Evolutionary conservation across 1,139 yeast genomes (phyloP).

Genomic region (Candida sp.): DNA sequence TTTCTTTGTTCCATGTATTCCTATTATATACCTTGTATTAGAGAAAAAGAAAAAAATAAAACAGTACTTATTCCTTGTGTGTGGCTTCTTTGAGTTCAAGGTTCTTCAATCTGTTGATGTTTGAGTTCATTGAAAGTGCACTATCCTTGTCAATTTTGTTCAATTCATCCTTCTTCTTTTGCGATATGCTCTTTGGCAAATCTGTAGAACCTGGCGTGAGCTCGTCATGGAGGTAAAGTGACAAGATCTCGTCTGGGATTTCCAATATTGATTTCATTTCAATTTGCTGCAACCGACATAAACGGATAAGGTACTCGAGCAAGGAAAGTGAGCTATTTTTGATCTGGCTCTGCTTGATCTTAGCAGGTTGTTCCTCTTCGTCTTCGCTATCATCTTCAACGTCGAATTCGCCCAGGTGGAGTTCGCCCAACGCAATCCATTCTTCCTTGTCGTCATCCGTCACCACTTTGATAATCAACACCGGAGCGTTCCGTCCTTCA

Average conservation of each 20-base stretch:
- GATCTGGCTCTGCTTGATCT: constrained; percentile 14
- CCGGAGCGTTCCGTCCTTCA: constrained; percentile 71
- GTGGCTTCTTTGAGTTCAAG: constrained; percentile 23
- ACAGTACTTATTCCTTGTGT: background rate
- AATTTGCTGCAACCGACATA: constrained; percentile 63
- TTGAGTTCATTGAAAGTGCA: constrained; percentile 34
- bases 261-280: constrained; percentile 61
- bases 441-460: constrained; percentile 34
- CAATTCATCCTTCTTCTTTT: constrained; percentile 16
- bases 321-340: constrained; percentile 50
- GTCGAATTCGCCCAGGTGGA: constrained; percentile 31
- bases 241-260: constrained; percentile 69
- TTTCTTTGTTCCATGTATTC: background rate
- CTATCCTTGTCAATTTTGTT: constrained; percentile 21
- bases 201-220: constrained; percentile 29
- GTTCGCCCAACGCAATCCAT: constrained; percentile 61
- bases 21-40: background rate
- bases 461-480: constrained; percentile 58
- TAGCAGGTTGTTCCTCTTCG: constrained; percentile 24
- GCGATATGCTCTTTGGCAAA: constrained; percentile 24
- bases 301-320: constrained; percentile 66
- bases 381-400: constrained; percentile 28
- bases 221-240: constrained; percentile 69
- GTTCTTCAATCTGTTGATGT: constrained; percentile 36
- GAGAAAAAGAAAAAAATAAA: background rate